A percentile compares a stretch with the other conserved stretches of the same genome.
Evolutionary conservation across 768 basidiomycete genomes (phyloP).

Genomic region (Mycena albidolilacea): DNA sequence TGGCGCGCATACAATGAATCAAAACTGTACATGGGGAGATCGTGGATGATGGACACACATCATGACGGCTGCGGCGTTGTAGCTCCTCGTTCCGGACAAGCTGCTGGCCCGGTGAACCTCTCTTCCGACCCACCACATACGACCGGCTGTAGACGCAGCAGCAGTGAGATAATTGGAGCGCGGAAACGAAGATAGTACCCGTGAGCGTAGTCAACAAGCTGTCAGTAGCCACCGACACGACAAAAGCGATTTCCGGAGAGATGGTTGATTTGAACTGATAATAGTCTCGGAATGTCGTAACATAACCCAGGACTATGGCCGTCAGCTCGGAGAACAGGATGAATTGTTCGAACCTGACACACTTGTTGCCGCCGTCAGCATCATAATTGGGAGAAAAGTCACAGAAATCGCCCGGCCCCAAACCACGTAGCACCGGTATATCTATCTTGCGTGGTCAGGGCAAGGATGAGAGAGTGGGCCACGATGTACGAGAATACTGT

Average conservation of each 20-base stretch:
- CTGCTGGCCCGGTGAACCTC: neutral
- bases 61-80: constrained; percentile 13
- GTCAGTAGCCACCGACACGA: constrained; percentile 4
- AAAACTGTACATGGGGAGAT: too few species aligned
- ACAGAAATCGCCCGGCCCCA: neutral
- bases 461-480: too few species aligned
- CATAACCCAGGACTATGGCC: neutral
- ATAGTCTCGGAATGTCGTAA: neutral
- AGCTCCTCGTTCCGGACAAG: neutral
- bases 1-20: neutral
- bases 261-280: neutral
- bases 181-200: neutral
- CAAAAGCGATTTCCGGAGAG: neutral
- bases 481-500: constrained; percentile 14
- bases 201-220: neutral
- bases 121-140: constrained; percentile 16
- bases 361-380: neutral
- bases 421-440: constrained; percentile 13
- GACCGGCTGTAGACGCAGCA: neutral
- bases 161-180: neutral
- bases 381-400: neutral
- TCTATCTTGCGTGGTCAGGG: constrained; percentile 2
- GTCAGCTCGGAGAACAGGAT: neutral
- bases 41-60: constrained; percentile 1
- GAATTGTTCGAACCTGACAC: neutral